phyloP scores from a whole-genome alignment of 768 basidiomycete species.

The Lactifluus piperatus region DNA sequence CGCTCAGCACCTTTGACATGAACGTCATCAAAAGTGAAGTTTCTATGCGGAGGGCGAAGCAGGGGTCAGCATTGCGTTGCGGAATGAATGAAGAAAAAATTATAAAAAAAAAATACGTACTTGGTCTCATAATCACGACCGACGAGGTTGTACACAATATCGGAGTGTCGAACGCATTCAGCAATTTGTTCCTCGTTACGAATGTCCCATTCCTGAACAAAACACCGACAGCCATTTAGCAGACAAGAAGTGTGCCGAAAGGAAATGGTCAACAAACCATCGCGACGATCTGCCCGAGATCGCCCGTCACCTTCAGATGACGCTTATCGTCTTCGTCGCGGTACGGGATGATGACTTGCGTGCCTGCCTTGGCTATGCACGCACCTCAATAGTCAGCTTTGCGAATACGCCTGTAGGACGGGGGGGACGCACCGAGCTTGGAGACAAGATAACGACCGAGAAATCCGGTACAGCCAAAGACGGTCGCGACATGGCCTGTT shows the following conservation, averaged over 20 bases:
- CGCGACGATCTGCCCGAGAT: constrained; percentile 91
- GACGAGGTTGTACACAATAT: constrained; percentile 93
- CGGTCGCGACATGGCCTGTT: constrained; percentile 88
- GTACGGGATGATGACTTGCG: constrained; percentile 91
- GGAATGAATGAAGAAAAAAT: too few species aligned
- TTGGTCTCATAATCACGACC: constrained; percentile 95
- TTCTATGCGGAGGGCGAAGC: constrained; percentile 58
- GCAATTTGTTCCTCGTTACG: constrained; percentile 85
- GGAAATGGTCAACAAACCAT: constrained; percentile 49
- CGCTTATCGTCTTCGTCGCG: constrained; percentile 91
- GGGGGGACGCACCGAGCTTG: constrained; percentile 63
- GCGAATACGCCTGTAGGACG: background rate
- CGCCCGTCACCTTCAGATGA: constrained; percentile 87
- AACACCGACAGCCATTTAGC: background rate
- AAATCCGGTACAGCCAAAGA: constrained; percentile 96
- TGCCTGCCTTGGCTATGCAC: constrained; percentile 71
- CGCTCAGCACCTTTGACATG: constrained; percentile 75
- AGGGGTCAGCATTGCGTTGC: too few species aligned
- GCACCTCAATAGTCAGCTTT: background rate
- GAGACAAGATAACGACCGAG: constrained; percentile 89
- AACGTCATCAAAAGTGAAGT: constrained; percentile 76
- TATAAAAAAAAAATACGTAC: constrained; percentile 37
- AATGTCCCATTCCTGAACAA: constrained; percentile 93
- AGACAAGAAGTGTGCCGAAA: constrained; percentile 1
- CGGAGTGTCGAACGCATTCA: constrained; percentile 90